Percentiles rank a stretch among this genome's conserved stretches.
Evolutionary conservation across 108 stramenopile species (phyloP).

Genomic region (Nannochloropsis granulata): DNA sequence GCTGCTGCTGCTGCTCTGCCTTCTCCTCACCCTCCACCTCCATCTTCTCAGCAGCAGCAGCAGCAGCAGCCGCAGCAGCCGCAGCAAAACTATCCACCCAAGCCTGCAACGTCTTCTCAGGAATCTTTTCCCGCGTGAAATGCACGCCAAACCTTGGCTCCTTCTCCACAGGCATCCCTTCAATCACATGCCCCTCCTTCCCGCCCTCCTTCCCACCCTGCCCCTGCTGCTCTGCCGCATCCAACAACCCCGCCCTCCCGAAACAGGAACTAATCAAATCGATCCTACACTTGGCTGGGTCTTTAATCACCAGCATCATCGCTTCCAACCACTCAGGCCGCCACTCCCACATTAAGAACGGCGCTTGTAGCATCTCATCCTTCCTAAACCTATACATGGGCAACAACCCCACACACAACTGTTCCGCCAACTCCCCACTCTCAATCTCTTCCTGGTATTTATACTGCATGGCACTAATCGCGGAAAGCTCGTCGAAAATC

Average conservation of each 20-base stretch:
- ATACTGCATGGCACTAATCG: slow-evolving; percentile 17
- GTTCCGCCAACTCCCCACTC: slow-evolving; percentile 19
- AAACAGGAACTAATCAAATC: background rate
- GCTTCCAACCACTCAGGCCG: slow-evolving; percentile 10
- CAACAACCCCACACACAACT: slow-evolving; percentile 19
- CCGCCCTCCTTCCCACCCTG: background rate
- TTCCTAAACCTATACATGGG: background rate
- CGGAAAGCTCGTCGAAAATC: slow-evolving; percentile 30
- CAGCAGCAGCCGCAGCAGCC: background rate
- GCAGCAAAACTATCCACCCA: background rate
- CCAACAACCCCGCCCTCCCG: background rate
- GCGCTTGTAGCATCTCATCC: slow-evolving; percentile 15
- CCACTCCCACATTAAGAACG: slow-evolving; percentile 29
- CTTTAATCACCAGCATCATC: background rate
- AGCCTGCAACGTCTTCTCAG: background rate
- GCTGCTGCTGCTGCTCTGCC: too few species aligned
- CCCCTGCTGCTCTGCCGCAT: background rate
- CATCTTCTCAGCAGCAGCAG: background rate
- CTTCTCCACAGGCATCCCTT: background rate
- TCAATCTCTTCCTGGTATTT: slow-evolving; percentile 33
- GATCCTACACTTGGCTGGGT: background rate
- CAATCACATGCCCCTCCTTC: background rate
- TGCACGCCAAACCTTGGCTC: slow-evolving; percentile 17
- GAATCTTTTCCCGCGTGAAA: slow-evolving; percentile 2
- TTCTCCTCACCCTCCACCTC: background rate